Evolutionary conservation across 352 stramenopile genomes (phyloP).

Genomic region (Paralagenidium karlingii): DNA sequence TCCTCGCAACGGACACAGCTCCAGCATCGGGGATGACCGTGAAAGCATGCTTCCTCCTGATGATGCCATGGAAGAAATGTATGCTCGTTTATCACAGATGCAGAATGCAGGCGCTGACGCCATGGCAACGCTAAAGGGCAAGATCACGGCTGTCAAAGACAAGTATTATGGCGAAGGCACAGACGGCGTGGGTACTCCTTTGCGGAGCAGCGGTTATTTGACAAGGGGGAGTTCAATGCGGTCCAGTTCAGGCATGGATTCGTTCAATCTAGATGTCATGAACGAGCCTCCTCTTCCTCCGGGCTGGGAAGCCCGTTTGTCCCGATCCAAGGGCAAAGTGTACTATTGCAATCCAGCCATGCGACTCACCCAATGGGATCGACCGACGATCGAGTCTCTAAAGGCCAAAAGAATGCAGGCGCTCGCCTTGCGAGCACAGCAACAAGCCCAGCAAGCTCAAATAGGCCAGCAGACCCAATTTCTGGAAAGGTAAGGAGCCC

Average conservation of each 20-base stretch:
- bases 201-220: background rate
- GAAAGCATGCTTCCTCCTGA: constrained; percentile 9
- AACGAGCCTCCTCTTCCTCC: constrained; percentile 35
- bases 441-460: no score
- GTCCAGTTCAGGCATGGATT: constrained; percentile 19
- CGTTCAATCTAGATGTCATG: constrained; percentile 58
- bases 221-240: background rate
- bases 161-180: constrained; percentile 63
- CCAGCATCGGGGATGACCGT: constrained; percentile 1
- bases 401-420: constrained; percentile 78
- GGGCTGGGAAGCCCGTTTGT: constrained; percentile 70
- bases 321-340: constrained; percentile 70
- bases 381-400: constrained; percentile 69
- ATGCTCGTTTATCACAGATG: background rate
- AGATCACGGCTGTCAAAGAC: constrained; percentile 68
- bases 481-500: no score
- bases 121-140: constrained; percentile 73
- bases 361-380: constrained; percentile 76
- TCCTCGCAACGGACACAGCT: no score
- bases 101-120: constrained; percentile 33
- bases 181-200: background rate
- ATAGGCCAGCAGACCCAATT: no score
- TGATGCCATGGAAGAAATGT: constrained; percentile 25
- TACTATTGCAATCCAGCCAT: constrained; percentile 78
- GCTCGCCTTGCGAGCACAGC: no score